Evolutionary conservation across 805 yeast genomes (phyloP), one percentile per base, ranked within the genome.

Genomic region (Candida anglica): DNA sequence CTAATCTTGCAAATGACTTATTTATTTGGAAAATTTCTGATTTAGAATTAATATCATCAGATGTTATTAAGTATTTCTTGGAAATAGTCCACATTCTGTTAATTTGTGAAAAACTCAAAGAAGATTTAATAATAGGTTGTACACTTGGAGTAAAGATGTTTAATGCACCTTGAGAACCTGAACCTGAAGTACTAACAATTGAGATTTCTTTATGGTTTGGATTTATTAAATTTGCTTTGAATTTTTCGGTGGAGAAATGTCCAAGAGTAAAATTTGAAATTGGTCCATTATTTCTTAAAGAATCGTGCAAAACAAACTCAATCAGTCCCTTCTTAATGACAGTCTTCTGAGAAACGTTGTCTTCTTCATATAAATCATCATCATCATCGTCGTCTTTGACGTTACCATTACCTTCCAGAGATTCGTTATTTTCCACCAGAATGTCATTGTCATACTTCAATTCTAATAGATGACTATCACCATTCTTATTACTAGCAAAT

Each of bases 11-110:
- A 52, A 81, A 84, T 17, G 77, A 73, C 35, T 77, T 74, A 32
- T 72, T 68, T 40, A 81, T 75, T 41, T 75, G 73, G 48, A 82
- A 82, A 22, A 82, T 73, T 48, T 84, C 88, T 15, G 87, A 78
- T 42, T 78, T 80, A 32, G 68, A 69, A 39, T 77, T 75, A 14
- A 69, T 59, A 26, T 75, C 73, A 51, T 82, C 89, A 0, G 94
- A 82, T 0, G 94, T 82, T 15, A 86, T 69, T 30, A 86, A 61
- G 49, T 73, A 85, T 40, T 70, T 71, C 48, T 77, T 77, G 39
- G 64, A 58, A 19, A 86, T 56, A 27, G 84, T 82, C 95, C 95
- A 88, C 47, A 85, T 70, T 45, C 80, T 76, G 43, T 80, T 76
- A 21, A 83, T 80, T 50, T 78, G 82, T 15, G 81, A 81, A 48